Percentiles rank a stretch among this genome's conserved stretches.
These are phyloP conservation scores for Didymella exigua DNA, from an alignment of 2,329 filamentous ascomycete species.

Conservation along the genomic window DNA sequence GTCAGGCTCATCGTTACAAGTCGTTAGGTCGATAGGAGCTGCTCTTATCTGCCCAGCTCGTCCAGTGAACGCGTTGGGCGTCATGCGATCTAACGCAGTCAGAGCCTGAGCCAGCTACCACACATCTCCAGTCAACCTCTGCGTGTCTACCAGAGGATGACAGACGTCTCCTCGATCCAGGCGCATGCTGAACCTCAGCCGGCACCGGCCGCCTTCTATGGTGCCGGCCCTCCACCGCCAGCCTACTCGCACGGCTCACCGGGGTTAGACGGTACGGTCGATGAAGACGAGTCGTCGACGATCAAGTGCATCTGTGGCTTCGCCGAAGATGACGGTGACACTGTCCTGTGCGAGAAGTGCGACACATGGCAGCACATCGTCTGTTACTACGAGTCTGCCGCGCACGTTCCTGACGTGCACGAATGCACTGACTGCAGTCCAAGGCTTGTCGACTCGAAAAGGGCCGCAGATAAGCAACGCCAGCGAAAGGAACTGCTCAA, in stretches of 20 bases:
- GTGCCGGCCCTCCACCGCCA: constrained; percentile 36
- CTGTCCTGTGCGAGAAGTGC: constrained; percentile 93
- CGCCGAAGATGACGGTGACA: constrained; percentile 94
- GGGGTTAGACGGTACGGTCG: constrained; percentile 49
- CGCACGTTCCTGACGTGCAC: constrained; percentile 75
- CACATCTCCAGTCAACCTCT: constrained; percentile 29
- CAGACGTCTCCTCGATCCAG: constrained; percentile 50
- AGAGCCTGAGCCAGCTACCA: constrained; percentile 45
- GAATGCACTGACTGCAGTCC: constrained; percentile 89
- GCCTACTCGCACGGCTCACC: constrained; percentile 46
- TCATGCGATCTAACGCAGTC: constrained; percentile 50
- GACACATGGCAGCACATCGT: constrained; percentile 98
- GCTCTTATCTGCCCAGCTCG: constrained; percentile 33
- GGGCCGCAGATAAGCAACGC: constrained; percentile 74
- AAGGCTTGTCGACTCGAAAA: constrained; percentile 71
- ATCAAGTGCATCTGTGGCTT: constrained; percentile 98
- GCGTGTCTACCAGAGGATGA: constrained; percentile 49
- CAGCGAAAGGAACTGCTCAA: constrained; percentile 64
- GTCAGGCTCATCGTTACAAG: constrained; percentile 24
- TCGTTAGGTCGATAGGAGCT: constrained; percentile 33
- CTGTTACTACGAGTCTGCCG: constrained; percentile 85
- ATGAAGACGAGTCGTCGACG: constrained; percentile 82
- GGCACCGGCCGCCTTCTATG: constrained; percentile 44
- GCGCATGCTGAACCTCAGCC: constrained; percentile 52
- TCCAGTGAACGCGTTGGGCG: constrained; percentile 45